phyloP scores from a whole-genome alignment of 2,329 filamentous ascomycete species.

The Chalaropsis ovoidea region DNA sequence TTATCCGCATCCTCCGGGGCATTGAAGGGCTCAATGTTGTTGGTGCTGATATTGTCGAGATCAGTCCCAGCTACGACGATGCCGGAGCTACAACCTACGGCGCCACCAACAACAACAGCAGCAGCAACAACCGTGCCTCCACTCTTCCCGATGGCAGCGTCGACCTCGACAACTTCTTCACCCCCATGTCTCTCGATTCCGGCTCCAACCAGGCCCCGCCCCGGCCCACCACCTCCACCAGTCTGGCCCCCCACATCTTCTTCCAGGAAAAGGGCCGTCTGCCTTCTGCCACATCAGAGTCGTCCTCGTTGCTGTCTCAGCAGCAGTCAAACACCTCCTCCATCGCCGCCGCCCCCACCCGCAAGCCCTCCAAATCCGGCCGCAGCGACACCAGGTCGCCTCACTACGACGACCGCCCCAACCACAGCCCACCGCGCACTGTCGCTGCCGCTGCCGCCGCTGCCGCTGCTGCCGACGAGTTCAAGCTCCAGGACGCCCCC shows the following conservation, averaged over 20 bases:
- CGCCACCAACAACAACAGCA: conserved; percentile 53
- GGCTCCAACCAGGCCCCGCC: conserved; percentile 46
- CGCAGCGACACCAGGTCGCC: conserved; percentile 36
- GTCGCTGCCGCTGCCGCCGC: not conserved
- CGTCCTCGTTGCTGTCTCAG: conserved; percentile 12
- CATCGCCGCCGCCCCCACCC: conserved; percentile 31
- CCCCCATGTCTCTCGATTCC: conserved; percentile 64
- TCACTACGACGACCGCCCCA: conserved; percentile 24
- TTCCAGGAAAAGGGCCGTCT: conserved; percentile 75
- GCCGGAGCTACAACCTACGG: conserved; percentile 66
- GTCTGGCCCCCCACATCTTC: conserved; percentile 65
- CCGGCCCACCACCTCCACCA: conserved; percentile 44
- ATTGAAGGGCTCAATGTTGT: conserved; percentile 77
- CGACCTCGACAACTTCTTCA: conserved; percentile 61
- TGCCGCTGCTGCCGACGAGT: conserved; percentile 42
- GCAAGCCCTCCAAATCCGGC: conserved; percentile 41
- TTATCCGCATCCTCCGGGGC: conserved; percentile 72
- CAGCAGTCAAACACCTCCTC: conserved; percentile 18
- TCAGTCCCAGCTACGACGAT: conserved; percentile 72
- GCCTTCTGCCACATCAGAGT: conserved; percentile 29
- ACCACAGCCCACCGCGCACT: conserved; percentile 31
- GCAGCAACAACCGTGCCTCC: conserved; percentile 55
- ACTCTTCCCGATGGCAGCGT: conserved; percentile 42
- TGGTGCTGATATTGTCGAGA: conserved; percentile 83
- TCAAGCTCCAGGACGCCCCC: conserved; percentile 73